Evolutionary conservation across 331 rosid species (phyloP), one percentile per base, ranked within the genome.

Genomic region (Malus hybrid): DNA sequence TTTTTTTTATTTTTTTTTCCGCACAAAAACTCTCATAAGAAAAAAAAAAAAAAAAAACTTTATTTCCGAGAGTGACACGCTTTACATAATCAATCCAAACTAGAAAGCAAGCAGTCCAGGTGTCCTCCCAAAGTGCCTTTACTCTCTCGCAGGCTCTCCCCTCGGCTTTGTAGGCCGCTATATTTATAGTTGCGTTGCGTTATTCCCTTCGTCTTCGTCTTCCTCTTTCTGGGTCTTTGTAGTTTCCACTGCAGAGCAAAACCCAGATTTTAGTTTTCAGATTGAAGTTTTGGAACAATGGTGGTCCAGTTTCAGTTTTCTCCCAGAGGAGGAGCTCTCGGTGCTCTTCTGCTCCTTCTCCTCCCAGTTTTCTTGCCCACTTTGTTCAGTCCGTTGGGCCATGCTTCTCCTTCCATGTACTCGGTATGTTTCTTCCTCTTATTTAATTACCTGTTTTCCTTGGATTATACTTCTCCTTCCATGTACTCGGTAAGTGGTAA

Each of bases 351-450:
- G 59, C 77, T 87, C 34, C 77, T 88, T 66, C 80, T 88, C 18
- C 79, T 80, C 46, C 63, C 82, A 27, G 34, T 79, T 50, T 68
- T 75, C 75, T 81, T 84, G 64, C 65, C 84, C 18, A 63, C 73
- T 55, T 70, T 83, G 68, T 78, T 87, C 82, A 59, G 64, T 57
- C 81, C 87, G 16, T 80, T 88, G 60, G 67, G 78, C 56, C 72
- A 80, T 82, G 95, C 85, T 27, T 84, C 85, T 5, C 78, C 90
- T 83, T 83, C 91, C 71, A 56, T 81, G 65, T 85, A 74, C 80
- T 78, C 82, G 87, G 98, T 93, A 75, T 78, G 85, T 74, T 73
- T 28, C 65, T 50, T 36, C 3, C 62, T 31, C 67, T 54, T 14
- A 15, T 8, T 15, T 33, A 34, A 55, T 55, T 32, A 46, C 54